Base-by-base conservation (phyloP, 345 rosid genomes). In the Cardiospermum halicacabum region DNA sequence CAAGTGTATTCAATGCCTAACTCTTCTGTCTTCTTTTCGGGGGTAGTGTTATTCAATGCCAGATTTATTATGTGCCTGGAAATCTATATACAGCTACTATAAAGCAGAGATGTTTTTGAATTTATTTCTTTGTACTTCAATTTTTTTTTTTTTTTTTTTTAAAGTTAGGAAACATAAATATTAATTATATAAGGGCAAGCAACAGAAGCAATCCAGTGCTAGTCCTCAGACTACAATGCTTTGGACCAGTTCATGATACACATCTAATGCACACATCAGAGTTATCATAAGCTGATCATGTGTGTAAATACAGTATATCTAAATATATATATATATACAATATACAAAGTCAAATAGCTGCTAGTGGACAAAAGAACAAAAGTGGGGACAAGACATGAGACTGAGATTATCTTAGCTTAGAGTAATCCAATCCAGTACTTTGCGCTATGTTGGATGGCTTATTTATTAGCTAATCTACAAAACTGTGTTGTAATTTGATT, bases 301-400 rank as follows among this genome's bases (percentile, higher is more conserved):
- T n/a, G n/a, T n/a, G n/a, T n/a, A n/a, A n/a, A n/a, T n/a, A n/a
- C n/a, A n/a, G n/a, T n/a, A n/a, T n/a, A n/a, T n/a, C n/a, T n/a
- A n/a, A n/a, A n/a, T n/a, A n/a, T n/a, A 19, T 53, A 32, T 18
- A 63, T 32, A 49, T 31, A 63, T 21, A 55, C 26, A 2, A 24
- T 37, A 39, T 54, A 67, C 28, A 43, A 60, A 66, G 67, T 64
- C 68, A 72, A n/a, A 49, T 62, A 48, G 67, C 74, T 57, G 62
- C 62, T 48, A 47, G 45, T 22, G 47, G 74, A 53, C 68, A 61
- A 57, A 71, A 74, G 47, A 69, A 32, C 3, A 28, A 30, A 37
- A 53, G 12, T 49, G 57, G 70, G 77, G 75, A 31, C 75, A 30
- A 28, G 24, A 13, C 45, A 56, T 15, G 45, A 19, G 28, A 51